Conservation (phyloP, 1,284 basidiomycete species). For the Cronartium ribicola region DNA sequence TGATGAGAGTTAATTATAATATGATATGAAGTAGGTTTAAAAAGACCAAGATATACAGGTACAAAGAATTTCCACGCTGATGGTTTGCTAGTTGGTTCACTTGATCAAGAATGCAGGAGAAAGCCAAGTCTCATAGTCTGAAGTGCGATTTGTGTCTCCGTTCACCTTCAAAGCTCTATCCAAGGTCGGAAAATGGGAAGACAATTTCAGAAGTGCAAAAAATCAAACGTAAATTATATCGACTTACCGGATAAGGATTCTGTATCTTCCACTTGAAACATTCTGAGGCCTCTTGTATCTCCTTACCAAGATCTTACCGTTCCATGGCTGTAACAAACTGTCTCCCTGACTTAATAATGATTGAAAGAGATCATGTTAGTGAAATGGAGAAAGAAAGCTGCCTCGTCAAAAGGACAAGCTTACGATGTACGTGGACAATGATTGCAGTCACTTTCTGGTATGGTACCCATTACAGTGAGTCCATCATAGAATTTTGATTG, state of each 20-base stretch:
- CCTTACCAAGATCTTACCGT: constrained; percentile 13
- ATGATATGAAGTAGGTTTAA: too few species aligned
- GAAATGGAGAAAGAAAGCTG: not conserved
- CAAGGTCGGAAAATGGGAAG: not conserved
- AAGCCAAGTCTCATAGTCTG: constrained; percentile 36
- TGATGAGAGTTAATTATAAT: too few species aligned
- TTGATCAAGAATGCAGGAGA: constrained; percentile 15
- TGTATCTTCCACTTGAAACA: constrained; percentile 20
- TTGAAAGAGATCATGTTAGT: not conserved
- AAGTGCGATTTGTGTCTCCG: constrained; percentile 3
- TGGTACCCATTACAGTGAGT: constrained; percentile 12
- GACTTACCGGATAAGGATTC: constrained; percentile 29
- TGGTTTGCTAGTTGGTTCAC: too few species aligned
- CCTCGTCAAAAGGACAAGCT: not conserved
- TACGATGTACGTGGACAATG: not conserved
- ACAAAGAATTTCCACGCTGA: too few species aligned
- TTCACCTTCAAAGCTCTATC: constrained; percentile 31
- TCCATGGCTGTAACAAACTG: constrained; percentile 13
- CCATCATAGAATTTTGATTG: not conserved
- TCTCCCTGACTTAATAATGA: constrained; percentile 1
- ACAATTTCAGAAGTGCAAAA: not conserved
- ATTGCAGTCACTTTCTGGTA: constrained; percentile 7
- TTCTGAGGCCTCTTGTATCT: constrained; percentile 7
- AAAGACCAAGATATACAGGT: too few species aligned
- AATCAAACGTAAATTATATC: not conserved